Evolutionary conservation across 208 protist species (phyloP).

Genomic region (Tetramitus jugosus): DNA sequence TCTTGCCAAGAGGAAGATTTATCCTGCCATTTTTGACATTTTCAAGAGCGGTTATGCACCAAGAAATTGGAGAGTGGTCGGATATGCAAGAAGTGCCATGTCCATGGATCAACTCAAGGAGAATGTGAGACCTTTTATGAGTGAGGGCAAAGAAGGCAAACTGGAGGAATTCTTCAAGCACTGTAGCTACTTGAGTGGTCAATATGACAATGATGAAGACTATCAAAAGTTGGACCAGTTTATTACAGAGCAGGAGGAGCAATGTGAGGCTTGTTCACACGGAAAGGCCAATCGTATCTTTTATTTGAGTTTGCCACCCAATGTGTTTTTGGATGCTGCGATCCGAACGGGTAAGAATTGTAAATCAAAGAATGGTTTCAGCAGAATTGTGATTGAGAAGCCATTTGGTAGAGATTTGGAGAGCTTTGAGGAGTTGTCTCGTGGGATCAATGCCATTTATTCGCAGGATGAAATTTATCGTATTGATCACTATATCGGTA

Average conservation of each 20-base stretch:
- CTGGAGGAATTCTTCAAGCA: constrained; percentile 55
- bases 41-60: constrained; percentile 66
- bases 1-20: constrained; percentile 80
- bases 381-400: constrained; percentile 80
- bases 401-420: constrained; percentile 75
- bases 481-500: constrained; percentile 87
- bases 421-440: constrained; percentile 59
- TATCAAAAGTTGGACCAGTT: constrained; percentile 54
- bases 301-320: constrained; percentile 76
- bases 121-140: constrained; percentile 52
- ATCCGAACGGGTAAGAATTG: background rate
- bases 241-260: constrained; percentile 46
- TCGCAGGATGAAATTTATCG: constrained; percentile 74
- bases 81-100: constrained; percentile 71
- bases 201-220: constrained; percentile 62
- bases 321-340: constrained; percentile 53
- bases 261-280: constrained; percentile 43
- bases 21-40: constrained; percentile 74
- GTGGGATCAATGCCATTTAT: constrained; percentile 59
- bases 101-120: constrained; percentile 57
- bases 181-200: constrained; percentile 59
- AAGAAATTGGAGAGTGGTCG: constrained; percentile 58
- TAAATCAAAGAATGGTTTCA: constrained; percentile 44
- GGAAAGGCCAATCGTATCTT: constrained; percentile 69
- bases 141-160: constrained; percentile 35